Evolutionary conservation across 208 protist species (phyloP), one percentile per base, ranked within the genome.

Genomic region (Trypanosoma brucei): DNA sequence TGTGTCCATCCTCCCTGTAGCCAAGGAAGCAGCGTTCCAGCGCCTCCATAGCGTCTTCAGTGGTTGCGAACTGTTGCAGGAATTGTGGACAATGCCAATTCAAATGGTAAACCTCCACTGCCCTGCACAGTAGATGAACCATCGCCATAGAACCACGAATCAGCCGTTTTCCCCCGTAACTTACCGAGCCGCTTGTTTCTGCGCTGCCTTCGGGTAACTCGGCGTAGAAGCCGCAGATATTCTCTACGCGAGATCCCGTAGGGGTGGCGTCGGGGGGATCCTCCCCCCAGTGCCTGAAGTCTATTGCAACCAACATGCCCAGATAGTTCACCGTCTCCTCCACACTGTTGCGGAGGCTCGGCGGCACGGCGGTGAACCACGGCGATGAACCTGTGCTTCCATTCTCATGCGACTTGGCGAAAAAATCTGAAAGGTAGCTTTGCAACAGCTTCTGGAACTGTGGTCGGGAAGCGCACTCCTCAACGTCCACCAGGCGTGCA

Each of bases 251-350:
- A 22, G 78, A 71, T 2, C 85, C 85, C 3, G 65, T 61, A n/a
- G 37, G n/a, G 8, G 67, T 37, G 42, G 6, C 22, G 7, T 40
- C 13, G 5, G 22, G 9, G 33, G 9, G 34, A 22, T 40, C 34
- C 13, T 91, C 80, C 1, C 68, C 78, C 84, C 88, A 94, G 62
- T 94, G 88, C 34, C 84, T 76, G 64, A 94, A 94, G 67, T 94
- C 88, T 49, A 94, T 90, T 3, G 88, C 84, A 34, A 91, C 78
- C 30, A 94, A 35, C 83, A 90, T 90, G 45, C 78, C 72, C 22
- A 94, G 60, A 62, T 91, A 94, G 54, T 89, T 88, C 0, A 91
- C 75, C 33, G 81, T 70, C 0, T 70, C 63, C 54, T 52, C 62
- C 35, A 77, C 64, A 37, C 54, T 63, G 34, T 39, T 39, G 7